Evolutionary conservation across 2,329 filamentous ascomycete species (phyloP).

Genomic region (Aureobasidium sp.): DNA sequence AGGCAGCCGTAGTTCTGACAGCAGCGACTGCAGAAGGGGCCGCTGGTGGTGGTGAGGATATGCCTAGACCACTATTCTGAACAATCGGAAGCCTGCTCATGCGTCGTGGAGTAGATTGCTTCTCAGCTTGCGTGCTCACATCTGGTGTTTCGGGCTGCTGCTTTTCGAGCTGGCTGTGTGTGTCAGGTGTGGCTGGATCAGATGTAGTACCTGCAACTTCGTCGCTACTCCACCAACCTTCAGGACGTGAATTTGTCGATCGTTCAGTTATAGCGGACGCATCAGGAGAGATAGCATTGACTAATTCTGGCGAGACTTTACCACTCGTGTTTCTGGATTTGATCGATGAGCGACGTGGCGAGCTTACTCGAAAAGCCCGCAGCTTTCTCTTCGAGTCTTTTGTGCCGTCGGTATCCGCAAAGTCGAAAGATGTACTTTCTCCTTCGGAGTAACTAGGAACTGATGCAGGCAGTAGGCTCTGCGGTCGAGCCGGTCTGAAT

Average conservation of each 20-base stretch:
- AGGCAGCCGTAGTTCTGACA: background rate
- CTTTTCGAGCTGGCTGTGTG: background rate
- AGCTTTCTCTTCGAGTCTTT: background rate
- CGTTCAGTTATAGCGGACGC: constrained; percentile 10
- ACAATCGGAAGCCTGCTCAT: background rate
- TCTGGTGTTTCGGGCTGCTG: background rate
- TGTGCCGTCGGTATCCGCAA: constrained; percentile 8
- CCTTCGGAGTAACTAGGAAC: constrained; percentile 16
- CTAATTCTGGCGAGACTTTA: background rate
- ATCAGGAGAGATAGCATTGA: background rate
- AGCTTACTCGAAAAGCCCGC: background rate
- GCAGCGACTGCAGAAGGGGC: background rate
- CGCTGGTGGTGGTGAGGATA: background rate
- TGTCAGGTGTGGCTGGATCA: constrained; percentile 12
- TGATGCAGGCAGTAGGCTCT: constrained; percentile 6
- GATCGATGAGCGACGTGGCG: background rate
- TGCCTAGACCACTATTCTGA: background rate
- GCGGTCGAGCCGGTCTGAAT: constrained; percentile 12
- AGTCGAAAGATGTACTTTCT: constrained; percentile 9
- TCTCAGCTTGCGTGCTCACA: background rate
- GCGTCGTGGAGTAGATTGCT: background rate
- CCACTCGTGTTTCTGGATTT: background rate
- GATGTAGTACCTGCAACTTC: constrained; percentile 14
- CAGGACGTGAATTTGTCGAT: constrained; percentile 15
- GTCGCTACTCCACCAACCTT: constrained; percentile 15